A percentile compares a stretch with the other conserved stretches of the same genome.
phyloP scores from a whole-genome alignment of 306 rosid species.

The Trichosanthes truncata region DNA sequence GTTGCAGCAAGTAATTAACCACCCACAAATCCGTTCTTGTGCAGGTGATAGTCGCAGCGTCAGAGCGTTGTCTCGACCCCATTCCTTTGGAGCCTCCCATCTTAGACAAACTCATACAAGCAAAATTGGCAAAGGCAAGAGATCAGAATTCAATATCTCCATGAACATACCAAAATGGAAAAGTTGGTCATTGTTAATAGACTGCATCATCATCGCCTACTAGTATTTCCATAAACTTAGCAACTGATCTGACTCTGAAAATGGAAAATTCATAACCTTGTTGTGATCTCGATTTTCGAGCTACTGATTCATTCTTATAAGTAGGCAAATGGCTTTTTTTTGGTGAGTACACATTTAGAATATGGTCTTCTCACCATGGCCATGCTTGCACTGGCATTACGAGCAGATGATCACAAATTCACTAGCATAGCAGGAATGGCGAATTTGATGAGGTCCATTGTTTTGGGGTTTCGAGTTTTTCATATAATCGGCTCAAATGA shows the following conservation, averaged over 20 bases:
- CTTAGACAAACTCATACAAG: conserved; percentile 72
- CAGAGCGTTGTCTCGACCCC: conserved; percentile 91
- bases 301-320: not conserved
- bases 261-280: not conserved
- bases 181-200: not conserved
- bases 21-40: not conserved
- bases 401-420: not conserved
- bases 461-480: not conserved
- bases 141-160: conserved; percentile 37
- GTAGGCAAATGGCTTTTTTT: not conserved
- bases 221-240: not conserved
- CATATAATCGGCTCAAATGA: not conserved
- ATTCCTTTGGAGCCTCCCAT: conserved; percentile 78
- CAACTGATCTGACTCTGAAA: not conserved
- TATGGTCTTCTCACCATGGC: not conserved
- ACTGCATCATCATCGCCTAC: not conserved
- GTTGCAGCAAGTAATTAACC: not conserved
- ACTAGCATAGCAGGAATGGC: not conserved
- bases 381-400: not conserved
- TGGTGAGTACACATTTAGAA: not conserved
- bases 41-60: conserved; percentile 84
- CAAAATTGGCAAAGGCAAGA: conserved; percentile 57
- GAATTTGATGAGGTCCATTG: not conserved
- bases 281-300: not conserved
- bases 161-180: conserved; percentile 15